Evolutionary conservation across 2,329 filamentous ascomycete genomes (phyloP).

Genomic region (Clarireedia hainanense): DNA sequence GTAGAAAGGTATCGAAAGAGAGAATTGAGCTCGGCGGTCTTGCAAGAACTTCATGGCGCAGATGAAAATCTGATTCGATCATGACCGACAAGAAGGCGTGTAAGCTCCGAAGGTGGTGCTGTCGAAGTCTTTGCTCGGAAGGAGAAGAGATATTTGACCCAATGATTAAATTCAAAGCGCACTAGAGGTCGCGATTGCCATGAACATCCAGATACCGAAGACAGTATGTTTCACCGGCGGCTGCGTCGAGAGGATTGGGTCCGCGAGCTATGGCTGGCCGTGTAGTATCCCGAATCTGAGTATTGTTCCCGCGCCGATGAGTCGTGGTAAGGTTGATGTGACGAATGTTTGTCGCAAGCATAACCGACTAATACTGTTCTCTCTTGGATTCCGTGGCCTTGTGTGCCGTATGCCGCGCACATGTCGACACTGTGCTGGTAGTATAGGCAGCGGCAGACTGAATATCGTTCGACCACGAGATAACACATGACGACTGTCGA

Average conservation of each 20-base stretch:
- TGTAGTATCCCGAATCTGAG: constrained; percentile 29
- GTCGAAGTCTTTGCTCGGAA: constrained; percentile 26
- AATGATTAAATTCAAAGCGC: constrained; percentile 27
- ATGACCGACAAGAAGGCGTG: constrained; percentile 27
- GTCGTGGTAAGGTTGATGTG: constrained; percentile 8
- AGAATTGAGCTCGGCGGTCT: constrained; percentile 1
- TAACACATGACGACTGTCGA: constrained; percentile 51
- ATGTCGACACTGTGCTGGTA: constrained; percentile 61
- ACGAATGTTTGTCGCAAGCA: constrained; percentile 46
- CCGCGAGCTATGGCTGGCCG: constrained; percentile 26
- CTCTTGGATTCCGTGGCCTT: constrained; percentile 55
- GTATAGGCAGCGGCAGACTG: constrained; percentile 63
- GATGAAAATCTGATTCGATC: constrained; percentile 22
- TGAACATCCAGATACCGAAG: constrained; percentile 29
- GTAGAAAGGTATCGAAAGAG: constrained; percentile 6
- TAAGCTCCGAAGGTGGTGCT: constrained; percentile 26
- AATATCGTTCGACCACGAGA: constrained; percentile 61
- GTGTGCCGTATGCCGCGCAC: constrained; percentile 53
- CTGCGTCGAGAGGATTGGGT: constrained; percentile 20
- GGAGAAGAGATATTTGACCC: constrained; percentile 28
- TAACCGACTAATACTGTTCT: constrained; percentile 66
- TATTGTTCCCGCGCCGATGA: constrained; percentile 19
- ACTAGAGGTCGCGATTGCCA: constrained; percentile 27
- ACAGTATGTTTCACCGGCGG: constrained; percentile 30
- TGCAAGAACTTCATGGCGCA: constrained; percentile 18